Evolutionary conservation across 768 basidiomycete species (phyloP).

Genomic region (Lactarius quietus): DNA sequence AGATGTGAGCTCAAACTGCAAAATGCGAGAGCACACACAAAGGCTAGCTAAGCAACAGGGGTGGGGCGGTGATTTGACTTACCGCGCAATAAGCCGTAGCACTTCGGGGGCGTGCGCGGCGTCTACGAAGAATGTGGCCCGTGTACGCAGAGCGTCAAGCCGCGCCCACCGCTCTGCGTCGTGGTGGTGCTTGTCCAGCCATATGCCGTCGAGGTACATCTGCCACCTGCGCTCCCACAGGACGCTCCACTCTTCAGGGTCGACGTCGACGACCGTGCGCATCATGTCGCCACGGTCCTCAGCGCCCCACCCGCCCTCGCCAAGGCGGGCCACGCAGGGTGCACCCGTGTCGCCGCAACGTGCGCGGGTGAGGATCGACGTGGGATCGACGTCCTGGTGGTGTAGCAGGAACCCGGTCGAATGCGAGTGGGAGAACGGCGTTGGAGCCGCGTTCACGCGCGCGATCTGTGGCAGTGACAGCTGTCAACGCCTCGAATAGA

Average conservation of each 20-base stretch:
- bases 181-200: slow-evolving; percentile 13
- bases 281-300: slow-evolving; percentile 20
- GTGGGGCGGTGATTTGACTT: neutral
- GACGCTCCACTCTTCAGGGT: slow-evolving; percentile 23
- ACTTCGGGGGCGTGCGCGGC: slow-evolving; percentile 20
- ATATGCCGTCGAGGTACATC: slow-evolving; percentile 24
- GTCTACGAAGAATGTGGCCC: slow-evolving; percentile 21
- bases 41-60: too few relatives aligned
- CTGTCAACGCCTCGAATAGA: neutral
- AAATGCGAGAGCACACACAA: neutral
- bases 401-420: slow-evolving; percentile 23
- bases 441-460: slow-evolving; percentile 20
- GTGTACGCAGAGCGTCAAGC: slow-evolving; percentile 15
- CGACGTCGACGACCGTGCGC: slow-evolving; percentile 23
- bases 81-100: slow-evolving; percentile 21
- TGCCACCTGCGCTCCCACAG: slow-evolving; percentile 24
- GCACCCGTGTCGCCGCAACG: slow-evolving; percentile 9
- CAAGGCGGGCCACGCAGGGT: slow-evolving; percentile 20
- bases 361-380: slow-evolving; percentile 11
- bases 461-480: slow-evolving; percentile 9
- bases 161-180: slow-evolving; percentile 23
- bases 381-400: slow-evolving; percentile 19
- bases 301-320: slow-evolving; percentile 20
- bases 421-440: slow-evolving; percentile 6
- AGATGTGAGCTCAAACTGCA: neutral